A percentile compares a stretch with the other conserved stretches of the same genome.
phyloP scores from a whole-genome alignment of 768 basidiomycete species.

The Kwoniella newhampshirensis region DNA sequence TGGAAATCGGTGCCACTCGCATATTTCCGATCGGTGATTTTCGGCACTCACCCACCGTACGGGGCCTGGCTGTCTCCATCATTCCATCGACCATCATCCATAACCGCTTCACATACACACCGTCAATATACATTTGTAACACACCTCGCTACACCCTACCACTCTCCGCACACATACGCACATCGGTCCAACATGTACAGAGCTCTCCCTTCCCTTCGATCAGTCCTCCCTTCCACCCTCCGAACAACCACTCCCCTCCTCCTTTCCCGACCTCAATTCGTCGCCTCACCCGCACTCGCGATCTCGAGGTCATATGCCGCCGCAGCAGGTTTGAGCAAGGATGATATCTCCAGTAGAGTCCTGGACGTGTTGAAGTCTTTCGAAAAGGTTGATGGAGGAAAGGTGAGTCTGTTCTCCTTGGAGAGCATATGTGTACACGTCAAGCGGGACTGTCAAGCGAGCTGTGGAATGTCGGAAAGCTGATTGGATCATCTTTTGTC shows the following conservation, averaged over 20 bases:
- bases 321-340: constrained; percentile 65
- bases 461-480: constrained; percentile 6
- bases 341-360: constrained; percentile 70
- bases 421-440: no score
- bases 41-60: not conserved
- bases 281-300: constrained; percentile 18
- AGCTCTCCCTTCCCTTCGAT: constrained; percentile 35
- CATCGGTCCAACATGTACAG: constrained; percentile 16
- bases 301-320: constrained; percentile 61
- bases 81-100: not conserved
- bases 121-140: not conserved
- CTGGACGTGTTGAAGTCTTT: constrained; percentile 81
- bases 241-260: constrained; percentile 15
- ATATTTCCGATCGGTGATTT: constrained; percentile 12
- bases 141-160: not conserved
- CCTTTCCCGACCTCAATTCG: constrained; percentile 11
- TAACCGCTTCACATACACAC: no score
- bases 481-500: constrained; percentile 16
- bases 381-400: constrained; percentile 77
- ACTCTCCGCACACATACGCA: not conserved
- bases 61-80: not conserved
- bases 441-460: not conserved
- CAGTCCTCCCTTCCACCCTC: constrained; percentile 37
- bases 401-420: constrained; percentile 59
- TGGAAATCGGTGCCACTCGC: constrained; percentile 18